phyloP scores from a whole-genome alignment of 1,284 basidiomycete genomes.

The Butyriboletus appendiculatus region DNA sequence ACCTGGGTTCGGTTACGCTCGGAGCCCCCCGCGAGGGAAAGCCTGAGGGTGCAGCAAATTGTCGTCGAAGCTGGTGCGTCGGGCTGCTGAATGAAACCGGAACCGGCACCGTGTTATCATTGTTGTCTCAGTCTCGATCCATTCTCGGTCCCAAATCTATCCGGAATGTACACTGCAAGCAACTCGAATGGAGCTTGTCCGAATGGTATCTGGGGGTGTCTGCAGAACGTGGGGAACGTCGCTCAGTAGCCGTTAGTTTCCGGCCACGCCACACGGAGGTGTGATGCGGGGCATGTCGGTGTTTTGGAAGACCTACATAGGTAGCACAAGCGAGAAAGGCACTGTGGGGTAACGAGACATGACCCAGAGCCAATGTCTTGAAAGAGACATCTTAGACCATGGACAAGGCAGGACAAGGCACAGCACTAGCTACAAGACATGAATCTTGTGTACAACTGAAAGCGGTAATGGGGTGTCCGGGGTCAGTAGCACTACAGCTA shows the following conservation, averaged over 20 bases:
- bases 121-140: not conserved
- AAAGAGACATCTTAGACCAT: too few relatives aligned
- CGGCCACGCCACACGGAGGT: not conserved
- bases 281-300: not conserved
- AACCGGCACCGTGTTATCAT: not conserved
- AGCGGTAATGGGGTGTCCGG: conserved; percentile 21
- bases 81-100: not conserved
- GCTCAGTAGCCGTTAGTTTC: not conserved
- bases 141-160: not conserved
- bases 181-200: not conserved
- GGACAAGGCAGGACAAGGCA: not conserved
- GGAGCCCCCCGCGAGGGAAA: not conserved
- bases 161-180: conserved; percentile 16
- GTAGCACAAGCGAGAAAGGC: too few relatives aligned
- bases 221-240: conserved; percentile 12
- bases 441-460: not conserved
- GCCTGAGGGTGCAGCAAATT: too few relatives aligned
- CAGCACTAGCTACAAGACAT: not conserved
- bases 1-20: not conserved
- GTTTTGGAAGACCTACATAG: not conserved
- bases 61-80: not conserved
- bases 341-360: not conserved
- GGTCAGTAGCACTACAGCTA: conserved; percentile 16
- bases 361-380: too few relatives aligned
- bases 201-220: not conserved